Base-by-base conservation (phyloP, 2,329 filamentous ascomycete species). In the Leptographium wingfieldii region DNA sequence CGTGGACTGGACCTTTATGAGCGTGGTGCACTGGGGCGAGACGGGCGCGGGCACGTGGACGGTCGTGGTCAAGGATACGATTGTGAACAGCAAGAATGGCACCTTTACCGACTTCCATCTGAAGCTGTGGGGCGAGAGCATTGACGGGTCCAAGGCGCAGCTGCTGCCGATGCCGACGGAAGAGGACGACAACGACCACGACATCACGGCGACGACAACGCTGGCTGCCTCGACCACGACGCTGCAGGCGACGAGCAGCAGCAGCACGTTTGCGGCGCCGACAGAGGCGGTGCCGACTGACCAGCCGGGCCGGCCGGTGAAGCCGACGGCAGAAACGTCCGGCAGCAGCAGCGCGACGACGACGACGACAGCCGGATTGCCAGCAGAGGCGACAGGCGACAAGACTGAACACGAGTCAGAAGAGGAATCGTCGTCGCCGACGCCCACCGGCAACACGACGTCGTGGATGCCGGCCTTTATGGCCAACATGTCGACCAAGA, bases 1-100 rank as follows among this genome's bases (percentile, higher is more conserved):
- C 70, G 76, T 85, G 46, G 90, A 97, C 73, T 99, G 94, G 94
- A 97, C 92, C 0, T 99, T 99, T 68, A 99, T 99, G 94, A 95
- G 87, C 63, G 94, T 99, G 46, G 92, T 86, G 64, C 94, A 99
- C 71, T 99, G 92, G 90, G 94, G 94, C 56, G 94, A 99, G 73
- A 80, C 81, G 52, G 92, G 91, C 61, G 73, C 92, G 60, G 94
- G 94, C 58, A 92, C 83, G 27, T 99, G 94, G 94, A 95, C 88
- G 0, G 80, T 99, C 48, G 77, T 96, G 57, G 84, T 97, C 68
- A 94, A 91, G 67, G 94, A 99, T 70, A 87, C 87, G 25, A 77
- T 82, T 22, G 80, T 86, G 62, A 96, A 99, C 48, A 80, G 87
- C 5, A 77, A 87, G 71, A 83, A 77, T 6, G 94, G 94, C 65